Evolutionary conservation across 495 filamentous ascomycete genomes (phyloP).

Genomic region (Penicillium silybi): DNA sequence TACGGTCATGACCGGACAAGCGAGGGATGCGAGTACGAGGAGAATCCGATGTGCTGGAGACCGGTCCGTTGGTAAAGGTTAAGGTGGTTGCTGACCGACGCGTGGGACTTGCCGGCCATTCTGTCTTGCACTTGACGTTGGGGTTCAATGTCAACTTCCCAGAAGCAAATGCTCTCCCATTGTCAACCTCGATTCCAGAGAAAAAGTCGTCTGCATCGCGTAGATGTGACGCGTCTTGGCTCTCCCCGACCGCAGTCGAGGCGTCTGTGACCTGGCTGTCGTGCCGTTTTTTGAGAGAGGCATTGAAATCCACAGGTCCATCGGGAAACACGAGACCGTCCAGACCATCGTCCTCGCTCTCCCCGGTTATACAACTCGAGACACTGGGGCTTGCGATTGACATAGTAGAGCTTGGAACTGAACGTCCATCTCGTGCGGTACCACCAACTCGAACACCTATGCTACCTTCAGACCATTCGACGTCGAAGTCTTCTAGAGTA

Average conservation of each 20-base stretch:
- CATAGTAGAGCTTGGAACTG: conserved; percentile 76
- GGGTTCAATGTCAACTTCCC: conserved; percentile 83
- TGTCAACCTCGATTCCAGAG: conserved; percentile 80
- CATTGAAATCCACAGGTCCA: conserved; percentile 76
- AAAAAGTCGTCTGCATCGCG: conserved; percentile 77
- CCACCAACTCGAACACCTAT: conserved; percentile 84
- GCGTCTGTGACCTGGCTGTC: conserved; percentile 46
- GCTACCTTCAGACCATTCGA: conserved; percentile 88
- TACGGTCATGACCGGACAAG: conserved; percentile 59
- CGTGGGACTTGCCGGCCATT: conserved; percentile 62
- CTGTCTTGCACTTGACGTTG: conserved; percentile 81
- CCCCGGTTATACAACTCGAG: conserved; percentile 82
- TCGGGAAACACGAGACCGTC: conserved; percentile 77
- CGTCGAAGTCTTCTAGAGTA: conserved; percentile 69
- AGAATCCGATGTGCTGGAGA: conserved; percentile 64
- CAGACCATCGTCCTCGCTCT: conserved; percentile 90
- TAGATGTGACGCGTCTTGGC: conserved; percentile 19
- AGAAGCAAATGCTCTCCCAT: conserved; percentile 74
- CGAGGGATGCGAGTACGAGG: conserved; percentile 57
- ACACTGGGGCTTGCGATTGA: conserved; percentile 88
- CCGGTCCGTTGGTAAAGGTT: conserved; percentile 73
- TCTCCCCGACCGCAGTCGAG: conserved; percentile 25
- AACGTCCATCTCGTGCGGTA: conserved; percentile 70
- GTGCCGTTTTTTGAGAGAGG: conserved; percentile 67
- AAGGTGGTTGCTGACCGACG: conserved; percentile 75